These are phyloP conservation scores for Ogataea chonburiensis DNA, from an alignment of 805 yeast genomes.

Conservation along the genomic window DNA sequence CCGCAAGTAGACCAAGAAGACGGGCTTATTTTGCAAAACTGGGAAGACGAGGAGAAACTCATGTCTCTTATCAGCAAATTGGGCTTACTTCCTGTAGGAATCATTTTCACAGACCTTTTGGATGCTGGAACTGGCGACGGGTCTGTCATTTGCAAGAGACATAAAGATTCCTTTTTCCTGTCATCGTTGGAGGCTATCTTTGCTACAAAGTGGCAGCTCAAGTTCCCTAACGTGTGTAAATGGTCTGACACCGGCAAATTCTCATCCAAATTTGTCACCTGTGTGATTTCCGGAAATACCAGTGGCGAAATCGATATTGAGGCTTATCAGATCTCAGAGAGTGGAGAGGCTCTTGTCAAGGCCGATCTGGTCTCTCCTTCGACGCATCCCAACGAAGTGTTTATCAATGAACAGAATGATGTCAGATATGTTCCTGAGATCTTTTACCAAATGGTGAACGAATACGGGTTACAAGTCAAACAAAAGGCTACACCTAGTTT, in stretches of 20 bases:
- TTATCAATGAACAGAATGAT: slow-evolving; percentile 69
- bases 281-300: slow-evolving; percentile 87
- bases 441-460: slow-evolving; percentile 79
- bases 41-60: slow-evolving; percentile 53
- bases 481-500: slow-evolving; percentile 86
- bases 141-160: slow-evolving; percentile 87
- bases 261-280: slow-evolving; percentile 90
- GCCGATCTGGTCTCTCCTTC: slow-evolving; percentile 87
- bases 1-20: slow-evolving; percentile 85
- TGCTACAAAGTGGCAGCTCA: slow-evolving; percentile 76
- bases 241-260: slow-evolving; percentile 63
- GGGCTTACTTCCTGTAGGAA: slow-evolving; percentile 74
- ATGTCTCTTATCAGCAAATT: slow-evolving; percentile 53
- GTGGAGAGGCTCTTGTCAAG: slow-evolving; percentile 82
- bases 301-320: slow-evolving; percentile 87
- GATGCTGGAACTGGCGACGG: slow-evolving; percentile 90
- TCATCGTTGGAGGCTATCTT: slow-evolving; percentile 83
- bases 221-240: slow-evolving; percentile 59
- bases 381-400: slow-evolving; percentile 86
- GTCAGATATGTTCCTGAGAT: slow-evolving; percentile 92
- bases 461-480: slow-evolving; percentile 85
- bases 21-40: slow-evolving; percentile 63
- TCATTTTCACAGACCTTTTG: slow-evolving; percentile 83
- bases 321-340: slow-evolving; percentile 83
- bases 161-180: slow-evolving; percentile 84